Evolutionary conservation across 768 basidiomycete species (phyloP), one percentile per base, ranked within the genome.

Genomic region (Russula abietina): DNA sequence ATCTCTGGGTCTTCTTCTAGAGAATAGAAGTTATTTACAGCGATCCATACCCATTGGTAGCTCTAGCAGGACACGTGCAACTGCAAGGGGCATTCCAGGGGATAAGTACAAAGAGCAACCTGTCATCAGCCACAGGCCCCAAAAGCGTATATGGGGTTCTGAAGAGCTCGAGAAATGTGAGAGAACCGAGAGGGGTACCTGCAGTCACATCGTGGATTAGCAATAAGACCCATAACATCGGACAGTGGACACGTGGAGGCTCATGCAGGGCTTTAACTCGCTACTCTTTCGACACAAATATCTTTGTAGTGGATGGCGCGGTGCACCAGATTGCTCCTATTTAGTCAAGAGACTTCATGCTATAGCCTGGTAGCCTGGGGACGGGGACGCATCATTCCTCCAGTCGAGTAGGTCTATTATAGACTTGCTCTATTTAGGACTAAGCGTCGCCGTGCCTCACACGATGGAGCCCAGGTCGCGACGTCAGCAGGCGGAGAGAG

Each of bases 1-100:
- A 28, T 22, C 49, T 36, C 53, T n/a, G 17, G 32, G 14, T 19
- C 26, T 38, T 12, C 50, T 41, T 26, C 46, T 58, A 51, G 32
- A 14, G 22, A 46, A 46, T 24, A 22, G 12, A 61, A 24, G 56
- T 46, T 46, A 64, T 48, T 22, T 38, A 30, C 4, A 19, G 36
- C 17, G 19, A 32, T 80, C 73, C 84, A 78, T 83, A 38, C 14
- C 38, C 12, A 88, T 74, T 85, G 86, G 85, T 85, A 86, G 65
- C 81, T 79, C 57, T 79, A 55, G 82, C 70, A 74, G 81, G 79
- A 80, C 86, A 87, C 30, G 64, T 61, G 77, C 85, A 88, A 64
- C 85, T 87, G 51, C 14, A 46, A 33, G 26, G 36, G 36, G 24
- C 22, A 36, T 49, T 26, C 28, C 16, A 17, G 2, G 11, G 10